These are phyloP conservation scores for Ochromonadaceae sp. DNA, from an alignment of 352 stramenopile species.

Conservation along the genomic window DNA sequence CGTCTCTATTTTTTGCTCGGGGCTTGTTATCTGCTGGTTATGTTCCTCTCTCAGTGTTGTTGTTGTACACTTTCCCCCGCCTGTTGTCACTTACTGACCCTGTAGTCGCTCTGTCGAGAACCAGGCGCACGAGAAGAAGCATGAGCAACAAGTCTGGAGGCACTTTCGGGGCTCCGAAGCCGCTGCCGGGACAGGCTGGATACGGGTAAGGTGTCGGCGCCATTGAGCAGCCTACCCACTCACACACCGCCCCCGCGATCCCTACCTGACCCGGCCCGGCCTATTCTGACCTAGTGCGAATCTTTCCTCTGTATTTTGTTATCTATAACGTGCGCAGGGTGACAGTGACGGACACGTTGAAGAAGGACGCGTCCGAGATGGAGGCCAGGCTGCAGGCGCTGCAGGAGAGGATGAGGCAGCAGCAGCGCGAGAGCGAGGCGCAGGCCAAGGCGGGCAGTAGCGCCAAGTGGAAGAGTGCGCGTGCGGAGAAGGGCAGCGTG, in stretches of 20 bases:
- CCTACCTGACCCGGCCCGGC: neutral
- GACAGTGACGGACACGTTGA: slow-evolving; percentile 12
- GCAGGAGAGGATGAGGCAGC: slow-evolving; percentile 11
- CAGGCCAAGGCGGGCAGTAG: slow-evolving; percentile 16
- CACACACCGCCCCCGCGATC: neutral
- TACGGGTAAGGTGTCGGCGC: slow-evolving; percentile 13
- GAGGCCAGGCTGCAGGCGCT: slow-evolving; percentile 23
- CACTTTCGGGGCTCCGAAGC: slow-evolving; percentile 23
- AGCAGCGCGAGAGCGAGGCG: slow-evolving; percentile 19
- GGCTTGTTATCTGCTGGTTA: too few species aligned
- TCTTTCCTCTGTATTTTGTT: slow-evolving; percentile 16
- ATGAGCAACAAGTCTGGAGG: too few species aligned
- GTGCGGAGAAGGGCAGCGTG: slow-evolving; percentile 26
- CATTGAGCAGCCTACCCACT: neutral
- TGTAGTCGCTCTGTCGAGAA: too few species aligned
- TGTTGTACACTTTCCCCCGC: too few species aligned
- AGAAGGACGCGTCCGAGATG: slow-evolving; percentile 33
- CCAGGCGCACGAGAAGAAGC: too few species aligned
- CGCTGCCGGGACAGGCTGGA: slow-evolving; percentile 27
- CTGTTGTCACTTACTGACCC: too few species aligned
- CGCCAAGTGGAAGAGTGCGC: slow-evolving; percentile 27
- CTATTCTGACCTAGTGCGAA: slow-evolving; percentile 17
- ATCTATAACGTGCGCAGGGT: neutral
- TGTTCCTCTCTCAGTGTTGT: too few species aligned
- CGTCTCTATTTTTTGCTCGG: too few species aligned